Evolutionary conservation across 371 early-diverging fungal species (phyloP), one percentile per base, ranked within the genome.

Genomic region (Mortierella sp.): DNA sequence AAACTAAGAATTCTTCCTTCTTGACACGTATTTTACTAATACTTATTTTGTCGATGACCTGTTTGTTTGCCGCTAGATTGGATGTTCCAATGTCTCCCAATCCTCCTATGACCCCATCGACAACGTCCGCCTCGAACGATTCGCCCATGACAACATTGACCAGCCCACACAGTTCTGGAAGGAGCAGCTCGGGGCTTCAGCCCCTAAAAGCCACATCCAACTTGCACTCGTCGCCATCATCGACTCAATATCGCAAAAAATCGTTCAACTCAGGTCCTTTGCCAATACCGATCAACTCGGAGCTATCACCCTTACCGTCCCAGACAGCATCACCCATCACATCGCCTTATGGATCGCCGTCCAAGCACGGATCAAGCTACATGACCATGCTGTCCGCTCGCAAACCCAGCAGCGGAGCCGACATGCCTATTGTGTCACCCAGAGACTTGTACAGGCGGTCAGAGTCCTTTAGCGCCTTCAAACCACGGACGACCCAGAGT

Each of bases 61-160:
- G 31, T 44, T 50, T 14, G 19, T 55, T 50, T 48, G 58, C 9
- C 34, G 34, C 48, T 69, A 82, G 83, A 45, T 40, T 72, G 76
- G 79, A 82, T 68, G 74, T 75, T 41, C 72, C 83, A 64, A 75
- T 82, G 79, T 82, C 83, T 24, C 83, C 83, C 19, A 78, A 78
- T 53, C 83, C 72, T 0, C 74, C 79, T 55, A 29, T 74, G 67
- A 78, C 83, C 14, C 83, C 83, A 13, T 78, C 78, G 34, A 55
- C 50, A n/a, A 77, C 78, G 4, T 74, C 78, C 19, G 53, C 53
- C 70, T 78, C 83, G 11, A 74, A 74, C 34, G 79, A 74, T 22
- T 82, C 83, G 9, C 73, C 78, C 13, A 40, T 81, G 70, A 75
- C 82, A 29, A 47, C 66, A 26, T 14, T 77, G 43, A 77, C 71